Evolutionary conservation across 345 rosid genomes (phyloP).

Genomic region (Lepidium aucheri): DNA sequence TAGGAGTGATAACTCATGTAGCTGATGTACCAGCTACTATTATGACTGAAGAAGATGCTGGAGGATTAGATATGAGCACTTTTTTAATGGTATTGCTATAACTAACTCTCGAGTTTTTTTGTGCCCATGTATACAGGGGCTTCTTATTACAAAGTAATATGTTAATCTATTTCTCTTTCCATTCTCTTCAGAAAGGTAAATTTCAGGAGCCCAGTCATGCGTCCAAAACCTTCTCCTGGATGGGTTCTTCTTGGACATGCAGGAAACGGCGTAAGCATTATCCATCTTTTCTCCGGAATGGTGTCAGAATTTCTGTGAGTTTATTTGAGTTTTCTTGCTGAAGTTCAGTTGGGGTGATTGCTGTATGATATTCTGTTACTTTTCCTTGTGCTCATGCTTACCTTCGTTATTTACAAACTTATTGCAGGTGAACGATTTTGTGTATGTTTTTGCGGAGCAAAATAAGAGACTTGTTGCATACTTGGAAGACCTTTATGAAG

Average conservation of each 20-base stretch:
- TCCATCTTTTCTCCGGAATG: slow-evolving; percentile 49
- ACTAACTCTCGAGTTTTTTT: no score
- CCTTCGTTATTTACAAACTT: not conserved
- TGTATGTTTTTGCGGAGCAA: slow-evolving; percentile 71
- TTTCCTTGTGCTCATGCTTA: not conserved
- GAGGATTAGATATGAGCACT: slow-evolving; percentile 13
- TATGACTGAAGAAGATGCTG: slow-evolving; percentile 20
- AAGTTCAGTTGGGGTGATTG: not conserved
- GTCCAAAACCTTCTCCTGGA: slow-evolving; percentile 40
- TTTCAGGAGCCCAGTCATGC: slow-evolving; percentile 17
- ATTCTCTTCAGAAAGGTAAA: slow-evolving; percentile 25
- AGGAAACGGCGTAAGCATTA: slow-evolving; percentile 56
- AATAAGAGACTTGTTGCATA: slow-evolving; percentile 63
- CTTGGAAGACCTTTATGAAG: slow-evolving; percentile 79
- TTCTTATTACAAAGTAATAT: not conserved
- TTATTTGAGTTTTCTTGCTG: not conserved
- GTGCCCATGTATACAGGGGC: not conserved
- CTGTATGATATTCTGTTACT: not conserved
- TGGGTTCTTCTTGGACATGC: slow-evolving; percentile 60
- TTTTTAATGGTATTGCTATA: slow-evolving; percentile 30
- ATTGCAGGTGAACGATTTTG: slow-evolving; percentile 62
- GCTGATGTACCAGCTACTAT: slow-evolving; percentile 10
- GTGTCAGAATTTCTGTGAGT: slow-evolving; percentile 68
- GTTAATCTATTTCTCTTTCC: not conserved
- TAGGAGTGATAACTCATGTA: slow-evolving; percentile 33